Evolutionary conservation across 2,329 filamentous ascomycete genomes (phyloP).

Genomic region (Ascochyta lentis): DNA sequence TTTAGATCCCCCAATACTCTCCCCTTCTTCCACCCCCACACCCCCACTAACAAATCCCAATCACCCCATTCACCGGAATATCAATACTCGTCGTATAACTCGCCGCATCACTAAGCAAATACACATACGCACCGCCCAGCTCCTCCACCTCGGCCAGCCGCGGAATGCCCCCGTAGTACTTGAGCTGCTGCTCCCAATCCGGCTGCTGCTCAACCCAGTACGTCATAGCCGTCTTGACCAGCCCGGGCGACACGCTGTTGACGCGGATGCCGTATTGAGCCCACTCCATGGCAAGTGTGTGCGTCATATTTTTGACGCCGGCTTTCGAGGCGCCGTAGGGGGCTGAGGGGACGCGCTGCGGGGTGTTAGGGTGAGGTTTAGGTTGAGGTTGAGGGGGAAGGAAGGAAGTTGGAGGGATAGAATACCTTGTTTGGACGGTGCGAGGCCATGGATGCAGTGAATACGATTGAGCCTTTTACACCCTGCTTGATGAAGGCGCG

Average conservation of each 20-base stretch:
- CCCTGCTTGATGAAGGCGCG: slow-evolving; percentile 55
- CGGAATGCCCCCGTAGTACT: slow-evolving; percentile 66
- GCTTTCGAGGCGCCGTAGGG: slow-evolving; percentile 56
- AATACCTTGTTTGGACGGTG: slow-evolving; percentile 53
- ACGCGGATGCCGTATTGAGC: slow-evolving; percentile 48
- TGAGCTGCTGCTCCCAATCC: slow-evolving; percentile 64
- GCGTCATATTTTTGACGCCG: slow-evolving; percentile 53
- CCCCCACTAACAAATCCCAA: slow-evolving; percentile 33
- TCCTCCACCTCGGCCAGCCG: slow-evolving; percentile 61
- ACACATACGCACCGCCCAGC: slow-evolving; percentile 64
- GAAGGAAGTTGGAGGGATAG: too few species aligned
- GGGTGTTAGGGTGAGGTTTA: too few species aligned
- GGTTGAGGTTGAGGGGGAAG: too few species aligned
- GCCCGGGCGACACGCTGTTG: slow-evolving; percentile 47
- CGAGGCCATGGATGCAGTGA: slow-evolving; percentile 57
- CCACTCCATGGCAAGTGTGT: slow-evolving; percentile 52
- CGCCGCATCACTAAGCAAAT: slow-evolving; percentile 61
- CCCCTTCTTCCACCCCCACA: not conserved
- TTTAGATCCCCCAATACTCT: too few species aligned
- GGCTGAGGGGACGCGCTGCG: slow-evolving; percentile 44
- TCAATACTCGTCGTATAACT: slow-evolving; percentile 60
- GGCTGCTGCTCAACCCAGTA: slow-evolving; percentile 58
- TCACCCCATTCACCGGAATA: slow-evolving; percentile 53
- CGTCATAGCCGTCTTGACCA: slow-evolving; percentile 50
- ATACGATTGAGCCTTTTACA: slow-evolving; percentile 55